These are phyloP conservation scores for Flagelloscypha sp. DNA, from an alignment of 768 basidiomycete species.

Conservation along the genomic window DNA sequence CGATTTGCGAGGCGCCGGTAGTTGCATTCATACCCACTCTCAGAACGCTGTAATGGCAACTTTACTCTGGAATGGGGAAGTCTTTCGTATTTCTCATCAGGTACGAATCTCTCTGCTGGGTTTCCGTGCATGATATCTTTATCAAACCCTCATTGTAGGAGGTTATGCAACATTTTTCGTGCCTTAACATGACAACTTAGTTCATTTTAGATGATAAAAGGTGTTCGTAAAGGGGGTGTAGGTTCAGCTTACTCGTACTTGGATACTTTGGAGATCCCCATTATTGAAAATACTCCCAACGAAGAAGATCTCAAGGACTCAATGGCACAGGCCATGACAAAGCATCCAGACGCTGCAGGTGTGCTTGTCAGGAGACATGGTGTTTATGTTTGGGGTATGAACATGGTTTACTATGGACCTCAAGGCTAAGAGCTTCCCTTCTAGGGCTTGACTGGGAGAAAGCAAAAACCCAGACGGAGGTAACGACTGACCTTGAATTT, in stretches of 20 bases:
- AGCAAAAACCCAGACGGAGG: constrained; percentile 84
- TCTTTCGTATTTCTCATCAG: constrained; percentile 80
- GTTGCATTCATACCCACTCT: constrained; percentile 88
- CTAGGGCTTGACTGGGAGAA: constrained; percentile 71
- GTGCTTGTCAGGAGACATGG: constrained; percentile 75
- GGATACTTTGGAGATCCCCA: constrained; percentile 78
- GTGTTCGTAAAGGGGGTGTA: constrained; percentile 69
- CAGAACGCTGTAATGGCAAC: constrained; percentile 89
- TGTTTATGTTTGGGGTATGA: constrained; percentile 80
- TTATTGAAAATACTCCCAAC: constrained; percentile 86
- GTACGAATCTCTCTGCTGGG: constrained; percentile 26
- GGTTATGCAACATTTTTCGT: constrained; percentile 15
- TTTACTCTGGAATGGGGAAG: constrained; percentile 59
- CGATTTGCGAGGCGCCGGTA: constrained; percentile 66
- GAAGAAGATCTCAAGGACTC: constrained; percentile 86
- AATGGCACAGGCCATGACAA: constrained; percentile 79
- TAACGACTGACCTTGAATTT: constrained; percentile 14
- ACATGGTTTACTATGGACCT: not conserved
- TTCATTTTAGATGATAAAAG: constrained; percentile 79
- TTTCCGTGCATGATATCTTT: not conserved
- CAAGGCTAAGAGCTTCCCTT: constrained; percentile 9
- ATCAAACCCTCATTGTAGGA: constrained; percentile 25
- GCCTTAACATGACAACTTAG: constrained; percentile 1
- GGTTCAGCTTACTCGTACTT: constrained; percentile 73
- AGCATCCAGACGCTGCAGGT: constrained; percentile 71